phyloP scores from a whole-genome alignment of 768 basidiomycete species.

The Atractiella rhizophila region DNA sequence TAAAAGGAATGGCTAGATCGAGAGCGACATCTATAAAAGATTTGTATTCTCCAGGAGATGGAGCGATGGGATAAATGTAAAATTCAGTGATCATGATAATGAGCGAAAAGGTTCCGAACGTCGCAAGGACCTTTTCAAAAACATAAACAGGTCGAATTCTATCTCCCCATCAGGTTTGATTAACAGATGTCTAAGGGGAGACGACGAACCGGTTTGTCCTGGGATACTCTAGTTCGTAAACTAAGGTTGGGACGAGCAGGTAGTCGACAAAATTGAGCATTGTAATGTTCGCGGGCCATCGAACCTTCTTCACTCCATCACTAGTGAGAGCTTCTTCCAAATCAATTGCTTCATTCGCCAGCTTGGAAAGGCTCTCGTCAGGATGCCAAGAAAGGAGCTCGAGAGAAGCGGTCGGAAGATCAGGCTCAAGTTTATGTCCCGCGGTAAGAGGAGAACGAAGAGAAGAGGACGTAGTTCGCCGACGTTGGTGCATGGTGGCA shows the following conservation, averaged over 20 bases:
- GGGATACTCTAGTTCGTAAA: constrained; percentile 92
- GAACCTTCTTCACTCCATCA: constrained; percentile 37
- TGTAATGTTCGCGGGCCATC: constrained; percentile 66
- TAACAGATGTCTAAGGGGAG: neutral
- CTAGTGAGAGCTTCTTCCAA: constrained; percentile 50
- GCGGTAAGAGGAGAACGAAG: neutral
- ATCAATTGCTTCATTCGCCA: constrained; percentile 53
- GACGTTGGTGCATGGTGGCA: neutral
- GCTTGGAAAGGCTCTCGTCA: constrained; percentile 33
- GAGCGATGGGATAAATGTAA: constrained; percentile 61
- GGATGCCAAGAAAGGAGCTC: constrained; percentile 39
- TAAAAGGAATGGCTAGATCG: constrained; percentile 74
- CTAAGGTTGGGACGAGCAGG: constrained; percentile 66
- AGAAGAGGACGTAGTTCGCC: neutral
- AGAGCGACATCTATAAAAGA: constrained; percentile 51
- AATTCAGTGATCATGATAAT: constrained; percentile 65
- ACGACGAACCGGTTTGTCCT: constrained; percentile 46
- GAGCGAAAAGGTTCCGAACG: constrained; percentile 87
- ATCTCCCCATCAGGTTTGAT: neutral
- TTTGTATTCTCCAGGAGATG: constrained; percentile 34
- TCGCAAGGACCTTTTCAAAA: constrained; percentile 49
- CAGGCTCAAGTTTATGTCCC: neutral
- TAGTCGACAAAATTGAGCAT: constrained; percentile 60
- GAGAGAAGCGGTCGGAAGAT: neutral
- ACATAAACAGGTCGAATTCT: constrained; percentile 44